A percentile compares a stretch with the other conserved stretches of the same genome.
These are phyloP conservation scores for Hypoxylon lenormandii DNA, from an alignment of 495 filamentous ascomycete genomes.

Conservation along the genomic window DNA sequence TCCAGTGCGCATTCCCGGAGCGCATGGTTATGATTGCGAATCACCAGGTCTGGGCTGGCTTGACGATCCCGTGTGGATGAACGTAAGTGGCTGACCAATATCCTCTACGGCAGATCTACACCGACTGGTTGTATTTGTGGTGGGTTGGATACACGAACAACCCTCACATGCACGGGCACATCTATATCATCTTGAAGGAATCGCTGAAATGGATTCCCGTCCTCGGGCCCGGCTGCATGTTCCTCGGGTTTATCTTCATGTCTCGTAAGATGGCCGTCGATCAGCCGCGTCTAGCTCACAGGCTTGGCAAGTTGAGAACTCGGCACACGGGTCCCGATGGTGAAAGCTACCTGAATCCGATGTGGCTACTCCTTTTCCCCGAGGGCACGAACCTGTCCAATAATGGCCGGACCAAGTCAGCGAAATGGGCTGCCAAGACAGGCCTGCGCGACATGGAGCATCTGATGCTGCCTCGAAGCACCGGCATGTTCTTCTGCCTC, in stretches of 20 bases:
- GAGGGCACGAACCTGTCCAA: slow-evolving; percentile 81
- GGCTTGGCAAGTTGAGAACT: slow-evolving; percentile 74
- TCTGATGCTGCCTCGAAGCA: slow-evolving; percentile 77
- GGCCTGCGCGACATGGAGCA: slow-evolving; percentile 75
- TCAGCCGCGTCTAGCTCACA: slow-evolving; percentile 73
- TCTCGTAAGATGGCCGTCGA: slow-evolving; percentile 84
- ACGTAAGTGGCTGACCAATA: slow-evolving; percentile 22
- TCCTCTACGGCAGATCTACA: slow-evolving; percentile 71
- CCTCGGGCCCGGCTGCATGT: slow-evolving; percentile 81
- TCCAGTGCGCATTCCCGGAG: slow-evolving; percentile 80
- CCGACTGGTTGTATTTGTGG: slow-evolving; percentile 90
- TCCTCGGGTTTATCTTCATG: slow-evolving; percentile 86
- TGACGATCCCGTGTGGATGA: slow-evolving; percentile 3
- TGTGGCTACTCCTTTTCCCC: slow-evolving; percentile 88
- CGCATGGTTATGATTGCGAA: slow-evolving; percentile 84
- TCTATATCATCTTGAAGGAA: slow-evolving; percentile 88
- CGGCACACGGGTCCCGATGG: slow-evolving; percentile 65
- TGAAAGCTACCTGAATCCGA: slow-evolving; percentile 70
- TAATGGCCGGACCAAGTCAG: slow-evolving; percentile 73
- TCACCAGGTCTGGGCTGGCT: slow-evolving; percentile 70
- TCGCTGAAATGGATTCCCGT: slow-evolving; percentile 81
- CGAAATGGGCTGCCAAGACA: slow-evolving; percentile 75
- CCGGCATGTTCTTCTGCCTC: slow-evolving; percentile 79
- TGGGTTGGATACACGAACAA: slow-evolving; percentile 80
- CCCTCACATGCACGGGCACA: slow-evolving; percentile 78